Evolutionary conservation across 2,329 filamentous ascomycete species (phyloP).

Genomic region (Nemania serpens): DNA sequence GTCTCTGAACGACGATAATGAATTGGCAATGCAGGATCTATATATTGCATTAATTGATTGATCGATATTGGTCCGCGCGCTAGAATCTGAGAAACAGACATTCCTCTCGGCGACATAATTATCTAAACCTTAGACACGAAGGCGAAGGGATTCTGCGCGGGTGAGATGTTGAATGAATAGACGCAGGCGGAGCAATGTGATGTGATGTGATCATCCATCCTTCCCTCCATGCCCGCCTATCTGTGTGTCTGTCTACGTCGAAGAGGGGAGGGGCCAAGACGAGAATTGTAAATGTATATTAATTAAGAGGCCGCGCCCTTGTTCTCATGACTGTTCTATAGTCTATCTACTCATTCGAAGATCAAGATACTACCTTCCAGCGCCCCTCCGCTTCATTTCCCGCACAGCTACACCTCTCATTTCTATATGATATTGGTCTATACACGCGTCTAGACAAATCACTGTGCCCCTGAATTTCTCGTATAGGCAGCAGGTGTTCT

Average conservation of each 20-base stretch:
- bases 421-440: not conserved
- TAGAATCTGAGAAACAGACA: no score
- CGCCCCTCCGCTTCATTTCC: not conserved
- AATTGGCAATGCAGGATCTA: no score
- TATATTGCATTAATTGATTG: no score
- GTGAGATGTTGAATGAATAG: not conserved
- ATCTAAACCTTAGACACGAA: not conserved
- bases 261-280: not conserved
- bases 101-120: not conserved
- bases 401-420: not conserved
- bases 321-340: not conserved
- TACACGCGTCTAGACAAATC: conserved; percentile 12
- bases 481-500: not conserved
- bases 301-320: not conserved
- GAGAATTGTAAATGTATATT: conserved; percentile 6
- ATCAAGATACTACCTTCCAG: not conserved
- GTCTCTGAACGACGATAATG: no score
- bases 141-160: no score
- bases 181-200: no score
- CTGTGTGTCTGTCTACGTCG: no score
- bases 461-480: conserved; percentile 1
- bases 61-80: no score
- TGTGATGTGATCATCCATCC: no score
- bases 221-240: no score
- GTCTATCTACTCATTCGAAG: not conserved